Base-by-base conservation (phyloP, 2,329 filamentous ascomycete genomes). In the Xylariaceae sp. region DNA sequence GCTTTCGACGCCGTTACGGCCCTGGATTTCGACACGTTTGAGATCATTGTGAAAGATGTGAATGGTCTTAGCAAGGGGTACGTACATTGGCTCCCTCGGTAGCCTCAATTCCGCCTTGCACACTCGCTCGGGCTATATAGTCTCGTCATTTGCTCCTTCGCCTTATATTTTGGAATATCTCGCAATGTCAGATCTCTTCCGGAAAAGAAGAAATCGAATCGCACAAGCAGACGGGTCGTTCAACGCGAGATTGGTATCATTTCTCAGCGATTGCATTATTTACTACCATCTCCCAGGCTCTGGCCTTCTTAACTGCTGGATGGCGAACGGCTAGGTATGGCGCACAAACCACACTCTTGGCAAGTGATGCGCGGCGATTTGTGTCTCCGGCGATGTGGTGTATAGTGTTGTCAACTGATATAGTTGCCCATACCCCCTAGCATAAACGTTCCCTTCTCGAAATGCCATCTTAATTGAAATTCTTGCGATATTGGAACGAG, bases 21-120 rank as follows among this genome's bases (percentile, higher is more conserved):
- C 59, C 79, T 96, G 69, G 94, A 99, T 78, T 99, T 97, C 78
- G 82, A 87, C 64, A 85, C 88, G 57, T 89, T 97, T 72, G 93
- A 97, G 74, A 78, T 99, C 70, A 82, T 92, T 67, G 82, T 99
- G 65, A 90, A 85, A 79, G 93, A 97, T 78, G 83, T 92, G 66
- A 93, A 92, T 78, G 92, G 92, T 65, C 78, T 88, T 72, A 94
- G 89, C 81, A 92, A 93, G 90, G 92, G 93, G 94, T 99, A 99
- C 84, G 94, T 99, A 79, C 85, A 87, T 79, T 88, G 88, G 88
- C 92, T 97, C 83, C 93, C 93, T 68, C 90, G 86, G 80, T 97
- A 92, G 84, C 72, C 65, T 70, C 67, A 42, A 65, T 72, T 72
- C 73, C 71, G 45, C 60, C 56, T 53, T 65, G 53, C 60, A 67